Percentiles rank a stretch among this genome's conserved stretches.
phyloP scores from a whole-genome alignment of 1,284 basidiomycete genomes.

The Austroboletus rostrupii region DNA sequence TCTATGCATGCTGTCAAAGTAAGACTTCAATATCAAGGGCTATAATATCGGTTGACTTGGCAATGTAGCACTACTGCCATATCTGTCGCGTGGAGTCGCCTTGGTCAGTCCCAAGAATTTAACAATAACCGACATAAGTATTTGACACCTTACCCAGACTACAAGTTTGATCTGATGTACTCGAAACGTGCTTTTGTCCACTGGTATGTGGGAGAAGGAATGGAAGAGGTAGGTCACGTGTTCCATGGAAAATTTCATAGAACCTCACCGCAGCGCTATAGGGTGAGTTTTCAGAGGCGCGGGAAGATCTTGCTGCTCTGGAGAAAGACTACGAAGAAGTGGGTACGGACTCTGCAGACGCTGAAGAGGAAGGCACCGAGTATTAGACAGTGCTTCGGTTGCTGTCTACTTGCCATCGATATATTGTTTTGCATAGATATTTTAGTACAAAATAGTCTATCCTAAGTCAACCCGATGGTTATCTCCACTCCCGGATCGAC shows the following conservation, averaged over 20 bases:
- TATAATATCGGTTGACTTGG: slow-evolving; percentile 7
- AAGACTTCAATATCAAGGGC: slow-evolving; percentile 14
- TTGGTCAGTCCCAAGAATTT: slow-evolving; percentile 46
- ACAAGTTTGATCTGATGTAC: slow-evolving; percentile 98
- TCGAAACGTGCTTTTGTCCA: slow-evolving; percentile 96
- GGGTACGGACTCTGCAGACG: slow-evolving; percentile 86
- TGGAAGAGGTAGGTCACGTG: slow-evolving; percentile 72
- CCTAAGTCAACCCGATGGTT: slow-evolving; percentile 11
- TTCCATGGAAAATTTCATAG: neutral
- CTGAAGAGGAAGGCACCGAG: slow-evolving; percentile 70
- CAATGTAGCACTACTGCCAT: slow-evolving; percentile 82
- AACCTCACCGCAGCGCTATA: slow-evolving; percentile 15
- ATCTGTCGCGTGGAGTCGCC: slow-evolving; percentile 89
- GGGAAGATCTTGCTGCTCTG: slow-evolving; percentile 94
- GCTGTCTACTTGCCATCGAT: neutral
- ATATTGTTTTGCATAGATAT: slow-evolving; percentile 8
- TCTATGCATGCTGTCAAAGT: slow-evolving; percentile 95
- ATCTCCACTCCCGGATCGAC: slow-evolving; percentile 17
- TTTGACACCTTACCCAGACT: slow-evolving; percentile 50
- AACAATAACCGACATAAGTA: neutral
- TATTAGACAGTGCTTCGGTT: slow-evolving; percentile 44
- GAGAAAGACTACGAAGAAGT: slow-evolving; percentile 98
- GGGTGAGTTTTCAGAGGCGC: slow-evolving; percentile 97
- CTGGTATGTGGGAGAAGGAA: slow-evolving; percentile 99
- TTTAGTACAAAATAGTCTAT: neutral